Percentiles rank a stretch among this genome's conserved stretches.
Evolutionary conservation across 2,329 filamentous ascomycete species (phyloP).

Genomic region (Aspergillus sp.): DNA sequence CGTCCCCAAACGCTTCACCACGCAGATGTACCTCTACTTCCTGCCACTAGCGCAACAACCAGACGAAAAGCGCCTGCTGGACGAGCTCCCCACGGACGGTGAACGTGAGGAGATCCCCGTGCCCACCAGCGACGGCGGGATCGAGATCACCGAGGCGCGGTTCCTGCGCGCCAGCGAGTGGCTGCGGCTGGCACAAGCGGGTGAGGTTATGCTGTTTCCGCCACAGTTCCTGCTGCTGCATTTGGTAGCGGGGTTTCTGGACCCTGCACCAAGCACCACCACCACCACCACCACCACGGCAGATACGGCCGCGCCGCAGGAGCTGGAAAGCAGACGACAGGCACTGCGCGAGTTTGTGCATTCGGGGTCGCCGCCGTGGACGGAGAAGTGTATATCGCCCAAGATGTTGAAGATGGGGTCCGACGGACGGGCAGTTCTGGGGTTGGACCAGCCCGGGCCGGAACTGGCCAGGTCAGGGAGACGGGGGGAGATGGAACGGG

Average conservation of each 20-base stretch:
- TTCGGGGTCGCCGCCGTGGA: constrained; percentile 38
- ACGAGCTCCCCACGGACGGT: constrained; percentile 31
- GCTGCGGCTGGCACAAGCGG: constrained; percentile 54
- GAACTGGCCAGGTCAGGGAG: constrained; percentile 45
- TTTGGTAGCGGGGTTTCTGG: constrained; percentile 44
- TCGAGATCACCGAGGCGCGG: constrained; percentile 64
- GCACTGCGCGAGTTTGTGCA: constrained; percentile 44
- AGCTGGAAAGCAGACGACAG: constrained; percentile 33
- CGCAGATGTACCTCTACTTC: constrained; percentile 95
- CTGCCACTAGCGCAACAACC: constrained; percentile 50
- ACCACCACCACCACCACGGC: no score
- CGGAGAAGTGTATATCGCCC: constrained; percentile 41
- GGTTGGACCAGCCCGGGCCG: constrained; percentile 46
- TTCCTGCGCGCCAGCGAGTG: constrained; percentile 66
- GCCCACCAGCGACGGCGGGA: constrained; percentile 62
- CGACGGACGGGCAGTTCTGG: constrained; percentile 46
- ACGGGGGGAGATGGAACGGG: constrained; percentile 46
- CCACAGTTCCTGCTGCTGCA: constrained; percentile 64
- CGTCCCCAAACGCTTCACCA: constrained; percentile 71
- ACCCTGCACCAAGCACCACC: no score
- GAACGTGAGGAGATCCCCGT: constrained; percentile 54
- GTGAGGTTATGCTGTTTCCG: constrained; percentile 76
- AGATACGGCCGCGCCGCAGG: no score
- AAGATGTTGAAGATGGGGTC: constrained; percentile 29
- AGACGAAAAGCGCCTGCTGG: constrained; percentile 21